Percentiles rank a stretch among this genome's conserved stretches.
These are phyloP conservation scores for Alnus glutinosa DNA, from an alignment of 306 rosid species.

Conservation along the genomic window DNA sequence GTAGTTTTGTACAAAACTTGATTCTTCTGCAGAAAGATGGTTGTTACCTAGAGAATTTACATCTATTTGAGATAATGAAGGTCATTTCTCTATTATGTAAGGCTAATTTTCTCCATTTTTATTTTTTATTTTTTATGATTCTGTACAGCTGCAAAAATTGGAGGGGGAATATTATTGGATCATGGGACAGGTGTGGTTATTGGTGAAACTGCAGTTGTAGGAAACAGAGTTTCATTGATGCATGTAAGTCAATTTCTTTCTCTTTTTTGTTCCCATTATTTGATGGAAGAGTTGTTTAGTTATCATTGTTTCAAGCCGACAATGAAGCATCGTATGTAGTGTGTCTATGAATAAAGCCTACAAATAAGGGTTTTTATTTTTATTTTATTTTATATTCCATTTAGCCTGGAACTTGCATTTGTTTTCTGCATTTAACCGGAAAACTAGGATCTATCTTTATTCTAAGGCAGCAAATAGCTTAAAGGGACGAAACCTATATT, in stretches of 20 bases:
- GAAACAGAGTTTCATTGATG: conserved; percentile 95
- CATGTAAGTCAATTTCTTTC: conserved; percentile 63
- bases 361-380: neutral
- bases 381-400: too few species aligned
- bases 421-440: neutral
- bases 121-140: neutral
- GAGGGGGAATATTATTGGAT: conserved; percentile 94
- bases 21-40: conserved; percentile 27
- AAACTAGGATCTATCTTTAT: neutral
- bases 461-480: neutral
- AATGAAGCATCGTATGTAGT: conserved; percentile 90
- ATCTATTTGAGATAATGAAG: conserved; percentile 21
- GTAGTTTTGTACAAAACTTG: conserved; percentile 13
- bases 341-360: conserved; percentile 4
- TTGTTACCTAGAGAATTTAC: neutral
- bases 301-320: conserved; percentile 29
- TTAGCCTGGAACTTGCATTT: neutral
- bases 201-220: conserved; percentile 93
- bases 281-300: neutral
- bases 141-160: conserved; percentile 79
- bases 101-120: conserved; percentile 26
- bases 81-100: conserved; percentile 25
- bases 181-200: conserved; percentile 95
- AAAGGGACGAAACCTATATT: neutral
- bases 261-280: conserved; percentile 16